Base-by-base conservation (phyloP, 2,329 filamentous ascomycete genomes). In the Chrysosporium queenslandicum region DNA sequence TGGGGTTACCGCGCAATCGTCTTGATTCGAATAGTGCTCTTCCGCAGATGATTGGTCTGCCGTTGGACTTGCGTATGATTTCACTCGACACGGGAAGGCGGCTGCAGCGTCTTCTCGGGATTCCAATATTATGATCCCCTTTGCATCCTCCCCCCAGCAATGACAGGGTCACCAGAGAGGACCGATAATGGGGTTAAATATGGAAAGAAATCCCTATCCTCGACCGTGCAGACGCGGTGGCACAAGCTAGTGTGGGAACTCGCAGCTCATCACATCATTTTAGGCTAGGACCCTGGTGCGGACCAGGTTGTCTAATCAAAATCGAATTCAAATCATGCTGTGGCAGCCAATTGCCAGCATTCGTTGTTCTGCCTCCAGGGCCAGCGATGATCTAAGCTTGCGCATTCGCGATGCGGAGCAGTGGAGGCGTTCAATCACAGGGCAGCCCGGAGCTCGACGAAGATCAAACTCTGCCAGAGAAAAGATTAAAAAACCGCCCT, bases 181-280 rank as follows among this genome's bases (percentile, higher is more conserved):
- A 16, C 29, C 16, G 23, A 32, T 7, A 29, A 20, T 37, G 21
- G 20, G n/a, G 25, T 41, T 34, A 50, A 42, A 50, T 34, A 42
- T 32, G 47, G 27, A 41, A 32, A 27, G 8, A 34, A 42, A 23
- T 41, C 25, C 23, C 23, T 11, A 30, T 9, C 37, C n/a, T 49
- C 46, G 37, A 42, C 16, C 27, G 25, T 50, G 47, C 47, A 50
- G 47, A 42, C 52, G 37, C 46, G 23, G 52, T 50, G 46, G 46
- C 34, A 53, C 46, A 18, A 50, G 50, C 52, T 53, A 53, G 45
- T 36, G 52, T 45, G 39, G 52, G 52, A 42, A 50, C 52, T 50
- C 43, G 52, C 52, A 53, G 45, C 37, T 46, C 46, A 53, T 53
- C 52, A 53, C 52, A 50, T 53, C 46, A 41, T 37, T 45, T 41